A percentile compares a stretch with the other conserved stretches of the same genome.
phyloP scores from a whole-genome alignment of 371 early-diverging fungal species.

The Homolaphlyctis polyrhiza region DNA sequence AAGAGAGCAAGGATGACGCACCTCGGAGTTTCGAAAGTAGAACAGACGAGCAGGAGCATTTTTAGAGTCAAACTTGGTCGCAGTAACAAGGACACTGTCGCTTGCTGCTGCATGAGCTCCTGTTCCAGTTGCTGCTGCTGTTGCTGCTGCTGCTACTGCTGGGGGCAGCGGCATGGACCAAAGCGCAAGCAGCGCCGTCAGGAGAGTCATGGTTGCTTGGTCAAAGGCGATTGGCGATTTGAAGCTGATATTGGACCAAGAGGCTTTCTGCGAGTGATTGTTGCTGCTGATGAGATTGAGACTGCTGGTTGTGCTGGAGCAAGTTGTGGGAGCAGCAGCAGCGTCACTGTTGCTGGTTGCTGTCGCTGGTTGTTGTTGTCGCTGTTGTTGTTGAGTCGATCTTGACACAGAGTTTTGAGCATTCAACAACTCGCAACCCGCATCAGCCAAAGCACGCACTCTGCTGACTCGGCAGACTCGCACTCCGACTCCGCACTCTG shows the following conservation, averaged over 20 bases:
- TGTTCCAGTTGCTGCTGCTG: background rate
- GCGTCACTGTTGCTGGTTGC: background rate
- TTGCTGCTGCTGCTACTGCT: background rate
- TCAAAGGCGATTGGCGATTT: too few species aligned
- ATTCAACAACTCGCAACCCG: too few species aligned
- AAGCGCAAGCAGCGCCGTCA: background rate
- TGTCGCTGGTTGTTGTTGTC: too few species aligned
- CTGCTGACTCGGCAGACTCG: too few species aligned
- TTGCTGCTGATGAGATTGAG: too few species aligned
- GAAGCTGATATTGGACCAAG: too few species aligned
- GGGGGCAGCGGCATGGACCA: background rate
- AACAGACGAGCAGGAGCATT: constrained; percentile 48
- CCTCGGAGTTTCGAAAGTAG: constrained; percentile 65
- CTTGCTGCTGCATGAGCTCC: background rate
- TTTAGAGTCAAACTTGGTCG: constrained; percentile 40
- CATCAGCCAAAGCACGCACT: too few species aligned
- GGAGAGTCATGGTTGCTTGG: background rate
- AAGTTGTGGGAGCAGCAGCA: background rate
- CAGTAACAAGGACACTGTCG: background rate
- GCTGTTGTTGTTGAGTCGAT: too few species aligned
- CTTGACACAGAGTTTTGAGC: too few species aligned
- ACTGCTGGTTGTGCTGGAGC: too few species aligned
- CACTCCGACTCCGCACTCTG: too few species aligned
- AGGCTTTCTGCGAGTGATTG: too few species aligned
- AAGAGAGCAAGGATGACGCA: constrained; percentile 21